Conservation (phyloP, 179 eudicot genomes). For the Pouteria campechiana region DNA sequence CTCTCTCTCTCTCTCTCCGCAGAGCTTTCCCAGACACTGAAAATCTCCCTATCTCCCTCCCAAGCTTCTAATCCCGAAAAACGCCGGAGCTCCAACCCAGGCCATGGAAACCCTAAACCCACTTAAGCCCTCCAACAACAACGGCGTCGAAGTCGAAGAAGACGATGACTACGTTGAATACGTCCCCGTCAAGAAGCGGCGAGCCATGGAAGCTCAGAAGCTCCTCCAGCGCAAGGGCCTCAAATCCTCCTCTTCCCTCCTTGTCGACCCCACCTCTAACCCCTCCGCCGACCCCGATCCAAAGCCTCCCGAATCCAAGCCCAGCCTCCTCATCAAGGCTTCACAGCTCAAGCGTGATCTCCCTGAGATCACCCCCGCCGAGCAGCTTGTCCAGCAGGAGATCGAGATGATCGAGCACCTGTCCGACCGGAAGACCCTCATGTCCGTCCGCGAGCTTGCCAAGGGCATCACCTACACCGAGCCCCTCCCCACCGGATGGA, state of each 20-base stretch:
- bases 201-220: constrained; percentile 61
- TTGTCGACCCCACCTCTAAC: constrained; percentile 49
- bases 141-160: constrained; percentile 39
- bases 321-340: constrained; percentile 68
- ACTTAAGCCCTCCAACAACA: too few relatives aligned
- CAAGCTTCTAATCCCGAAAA: too few relatives aligned
- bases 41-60: too few relatives aligned
- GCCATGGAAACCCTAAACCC: too few relatives aligned
- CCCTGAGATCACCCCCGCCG: constrained; percentile 53
- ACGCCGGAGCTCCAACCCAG: too few relatives aligned
- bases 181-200: constrained; percentile 58
- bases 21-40: too few relatives aligned
- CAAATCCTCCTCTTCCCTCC: constrained; percentile 8
- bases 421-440: constrained; percentile 60
- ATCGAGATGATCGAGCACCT: constrained; percentile 80
- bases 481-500: constrained; percentile 81
- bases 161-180: constrained; percentile 65
- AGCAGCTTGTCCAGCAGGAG: constrained; percentile 53
- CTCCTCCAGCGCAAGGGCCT: constrained; percentile 63
- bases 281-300: too few relatives aligned
- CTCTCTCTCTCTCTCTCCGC: too few relatives aligned
- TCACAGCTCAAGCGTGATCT: constrained; percentile 64
- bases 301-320: constrained; percentile 47
- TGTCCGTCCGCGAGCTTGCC: constrained; percentile 84
- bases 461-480: constrained; percentile 79